Conservation (phyloP, 345 rosid species). For the Corchorus capsularis region DNA sequence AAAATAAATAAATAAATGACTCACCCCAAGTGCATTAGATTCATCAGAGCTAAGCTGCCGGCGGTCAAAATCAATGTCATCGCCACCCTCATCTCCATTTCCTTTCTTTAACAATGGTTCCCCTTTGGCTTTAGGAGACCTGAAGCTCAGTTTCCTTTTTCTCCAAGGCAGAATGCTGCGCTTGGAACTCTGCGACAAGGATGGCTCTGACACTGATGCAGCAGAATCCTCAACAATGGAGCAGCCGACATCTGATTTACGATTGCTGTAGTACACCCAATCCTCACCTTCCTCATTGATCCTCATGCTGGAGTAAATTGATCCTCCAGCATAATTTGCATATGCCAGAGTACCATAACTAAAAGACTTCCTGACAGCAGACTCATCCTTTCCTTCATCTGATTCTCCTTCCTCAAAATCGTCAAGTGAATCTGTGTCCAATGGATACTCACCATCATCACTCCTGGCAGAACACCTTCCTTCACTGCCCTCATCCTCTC, state of each 20-base stretch:
- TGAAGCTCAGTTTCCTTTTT: slow-evolving; percentile 86
- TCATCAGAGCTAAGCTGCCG: slow-evolving; percentile 92
- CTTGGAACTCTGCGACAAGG: slow-evolving; percentile 50
- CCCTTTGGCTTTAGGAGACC: slow-evolving; percentile 83
- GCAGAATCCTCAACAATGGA: slow-evolving; percentile 43
- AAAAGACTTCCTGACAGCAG: slow-evolving; percentile 57
- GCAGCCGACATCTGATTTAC: slow-evolving; percentile 66
- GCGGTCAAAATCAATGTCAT: slow-evolving; percentile 95
- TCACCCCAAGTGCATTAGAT: slow-evolving; percentile 52
- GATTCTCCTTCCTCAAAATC: slow-evolving; percentile 79
- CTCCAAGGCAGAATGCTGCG: slow-evolving; percentile 83
- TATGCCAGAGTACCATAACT: slow-evolving; percentile 82
- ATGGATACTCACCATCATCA: slow-evolving; percentile 80
- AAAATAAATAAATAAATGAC: slow-evolving; percentile 12
- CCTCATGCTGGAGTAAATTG: slow-evolving; percentile 50
- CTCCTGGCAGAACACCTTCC: slow-evolving; percentile 68
- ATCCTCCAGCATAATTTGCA: slow-evolving; percentile 78
- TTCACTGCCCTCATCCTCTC: slow-evolving; percentile 68
- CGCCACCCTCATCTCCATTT: slow-evolving; percentile 97
- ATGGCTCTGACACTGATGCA: slow-evolving; percentile 49
- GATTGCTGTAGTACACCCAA: slow-evolving; percentile 82
- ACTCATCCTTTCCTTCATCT: slow-evolving; percentile 68
- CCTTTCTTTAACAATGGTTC: slow-evolving; percentile 93
- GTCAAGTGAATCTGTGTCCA: slow-evolving; percentile 81
- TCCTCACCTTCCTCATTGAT: slow-evolving; percentile 61